phyloP scores from a whole-genome alignment of 352 stramenopile genomes.

The Pythium brachiatum region DNA sequence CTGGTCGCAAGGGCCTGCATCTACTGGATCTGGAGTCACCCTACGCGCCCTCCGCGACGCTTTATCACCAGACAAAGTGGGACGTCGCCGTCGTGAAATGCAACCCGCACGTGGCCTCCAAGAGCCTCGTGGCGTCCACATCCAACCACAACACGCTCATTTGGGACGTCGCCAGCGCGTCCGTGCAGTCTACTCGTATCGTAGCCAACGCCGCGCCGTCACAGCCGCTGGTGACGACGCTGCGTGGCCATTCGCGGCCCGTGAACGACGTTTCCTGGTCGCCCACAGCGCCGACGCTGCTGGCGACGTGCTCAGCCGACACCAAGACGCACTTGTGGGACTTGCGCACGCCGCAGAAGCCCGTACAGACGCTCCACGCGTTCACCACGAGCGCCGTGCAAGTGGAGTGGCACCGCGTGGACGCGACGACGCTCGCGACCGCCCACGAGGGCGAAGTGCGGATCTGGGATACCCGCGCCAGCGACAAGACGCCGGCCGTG shows the following conservation, averaged over 20 bases:
- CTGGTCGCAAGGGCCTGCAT: constrained; percentile 65
- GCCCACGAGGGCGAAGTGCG: constrained; percentile 77
- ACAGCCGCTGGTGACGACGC: constrained; percentile 65
- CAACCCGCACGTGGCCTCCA: constrained; percentile 67
- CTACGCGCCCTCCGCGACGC: constrained; percentile 47
- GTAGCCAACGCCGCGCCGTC: constrained; percentile 24
- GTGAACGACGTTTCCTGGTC: constrained; percentile 82
- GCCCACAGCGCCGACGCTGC: constrained; percentile 59
- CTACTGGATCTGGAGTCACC: constrained; percentile 71
- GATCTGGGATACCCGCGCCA: constrained; percentile 70
- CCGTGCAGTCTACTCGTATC: constrained; percentile 15
- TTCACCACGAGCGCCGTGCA: constrained; percentile 68
- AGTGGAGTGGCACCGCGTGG: constrained; percentile 76
- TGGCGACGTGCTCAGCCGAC: constrained; percentile 79
- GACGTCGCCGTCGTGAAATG: constrained; percentile 80
- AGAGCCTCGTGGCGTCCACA: constrained; percentile 67
- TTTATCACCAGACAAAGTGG: constrained; percentile 81
- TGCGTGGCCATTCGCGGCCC: constrained; percentile 67
- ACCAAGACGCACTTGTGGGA: constrained; percentile 83
- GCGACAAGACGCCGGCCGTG: constrained; percentile 47
- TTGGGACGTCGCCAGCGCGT: constrained; percentile 55
- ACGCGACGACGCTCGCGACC: constrained; percentile 65
- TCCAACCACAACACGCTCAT: constrained; percentile 83
- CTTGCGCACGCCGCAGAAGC: constrained; percentile 61
- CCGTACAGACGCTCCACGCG: constrained; percentile 65